Evolutionary conservation across 805 yeast species (phyloP).

Genomic region (Torulaspora quercuum): DNA sequence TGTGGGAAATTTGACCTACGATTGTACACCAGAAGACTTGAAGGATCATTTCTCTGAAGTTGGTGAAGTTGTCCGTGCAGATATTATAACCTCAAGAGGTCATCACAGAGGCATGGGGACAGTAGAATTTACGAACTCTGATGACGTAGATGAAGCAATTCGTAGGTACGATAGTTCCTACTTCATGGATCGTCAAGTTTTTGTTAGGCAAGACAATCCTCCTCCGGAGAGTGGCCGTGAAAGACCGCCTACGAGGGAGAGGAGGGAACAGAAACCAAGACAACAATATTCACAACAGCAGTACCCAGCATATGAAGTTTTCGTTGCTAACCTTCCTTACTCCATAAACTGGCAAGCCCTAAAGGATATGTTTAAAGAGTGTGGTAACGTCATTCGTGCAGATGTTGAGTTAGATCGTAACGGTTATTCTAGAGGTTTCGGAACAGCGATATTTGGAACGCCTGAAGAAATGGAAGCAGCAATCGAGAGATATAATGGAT

Average conservation of each 20-base stretch:
- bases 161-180: constrained; percentile 58
- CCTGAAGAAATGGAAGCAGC: constrained; percentile 71
- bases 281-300: constrained; percentile 38
- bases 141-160: constrained; percentile 69
- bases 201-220: constrained; percentile 85
- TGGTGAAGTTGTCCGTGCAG: constrained; percentile 72
- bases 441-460: constrained; percentile 68
- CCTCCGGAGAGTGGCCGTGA: constrained; percentile 50
- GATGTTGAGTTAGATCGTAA: constrained; percentile 62
- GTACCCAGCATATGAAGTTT: constrained; percentile 48
- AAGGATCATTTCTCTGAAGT: constrained; percentile 53
- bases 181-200: constrained; percentile 70
- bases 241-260: constrained; percentile 18
- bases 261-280: constrained; percentile 20
- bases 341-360: constrained; percentile 75
- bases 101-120: constrained; percentile 87
- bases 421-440: constrained; percentile 84
- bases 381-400: constrained; percentile 77
- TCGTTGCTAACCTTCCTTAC: constrained; percentile 80
- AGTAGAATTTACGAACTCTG: constrained; percentile 69
- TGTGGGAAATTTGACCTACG: constrained; percentile 68
- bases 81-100: constrained; percentile 70
- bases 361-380: constrained; percentile 73
- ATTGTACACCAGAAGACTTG: constrained; percentile 54
- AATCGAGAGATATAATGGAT: constrained; percentile 63